Conservation (phyloP, 2,329 filamentous ascomycete species). For the Fusarium oxysporum region DNA sequence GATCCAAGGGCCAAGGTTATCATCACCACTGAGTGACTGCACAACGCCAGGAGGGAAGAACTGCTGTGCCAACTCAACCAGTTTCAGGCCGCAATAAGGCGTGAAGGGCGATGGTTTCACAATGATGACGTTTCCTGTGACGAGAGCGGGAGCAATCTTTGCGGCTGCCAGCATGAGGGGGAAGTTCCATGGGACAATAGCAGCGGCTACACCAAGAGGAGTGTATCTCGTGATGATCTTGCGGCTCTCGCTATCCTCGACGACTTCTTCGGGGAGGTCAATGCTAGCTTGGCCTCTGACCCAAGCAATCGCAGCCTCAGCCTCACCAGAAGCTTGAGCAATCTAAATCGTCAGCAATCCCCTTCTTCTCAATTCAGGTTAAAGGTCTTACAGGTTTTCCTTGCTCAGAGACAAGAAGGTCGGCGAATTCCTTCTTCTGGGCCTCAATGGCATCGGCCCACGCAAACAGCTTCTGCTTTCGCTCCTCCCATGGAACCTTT, state of each 20-base stretch:
- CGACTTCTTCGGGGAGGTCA: constrained; percentile 49
- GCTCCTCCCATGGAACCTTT: constrained; percentile 38
- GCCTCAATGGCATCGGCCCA: constrained; percentile 45
- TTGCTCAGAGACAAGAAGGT: constrained; percentile 44
- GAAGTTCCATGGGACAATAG: constrained; percentile 68
- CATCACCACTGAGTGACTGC: constrained; percentile 69
- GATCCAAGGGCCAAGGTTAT: constrained; percentile 69
- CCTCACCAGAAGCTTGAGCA: constrained; percentile 42
- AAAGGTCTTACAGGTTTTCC: constrained; percentile 45
- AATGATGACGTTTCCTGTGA: constrained; percentile 68
- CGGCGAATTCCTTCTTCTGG: constrained; percentile 32
- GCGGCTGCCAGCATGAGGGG: constrained; percentile 63
- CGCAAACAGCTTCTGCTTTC: constrained; percentile 34
- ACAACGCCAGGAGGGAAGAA: constrained; percentile 73
- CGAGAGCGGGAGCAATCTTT: constrained; percentile 67
- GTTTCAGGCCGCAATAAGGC: constrained; percentile 68
- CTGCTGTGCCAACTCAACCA: constrained; percentile 67
- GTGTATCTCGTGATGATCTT: constrained; percentile 51
- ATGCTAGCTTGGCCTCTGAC: constrained; percentile 47
- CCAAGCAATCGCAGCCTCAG: constrained; percentile 43
- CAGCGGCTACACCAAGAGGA: constrained; percentile 58
- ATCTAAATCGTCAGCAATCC: neutral
- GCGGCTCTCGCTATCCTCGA: constrained; percentile 52
- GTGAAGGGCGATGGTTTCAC: constrained; percentile 70
- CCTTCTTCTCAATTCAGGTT: accelerated